A percentile compares a stretch with the other conserved stretches of the same genome.
Evolutionary conservation across 106 monocot genomes (phyloP).

Genomic region (Acanthochlamys bracteata): DNA sequence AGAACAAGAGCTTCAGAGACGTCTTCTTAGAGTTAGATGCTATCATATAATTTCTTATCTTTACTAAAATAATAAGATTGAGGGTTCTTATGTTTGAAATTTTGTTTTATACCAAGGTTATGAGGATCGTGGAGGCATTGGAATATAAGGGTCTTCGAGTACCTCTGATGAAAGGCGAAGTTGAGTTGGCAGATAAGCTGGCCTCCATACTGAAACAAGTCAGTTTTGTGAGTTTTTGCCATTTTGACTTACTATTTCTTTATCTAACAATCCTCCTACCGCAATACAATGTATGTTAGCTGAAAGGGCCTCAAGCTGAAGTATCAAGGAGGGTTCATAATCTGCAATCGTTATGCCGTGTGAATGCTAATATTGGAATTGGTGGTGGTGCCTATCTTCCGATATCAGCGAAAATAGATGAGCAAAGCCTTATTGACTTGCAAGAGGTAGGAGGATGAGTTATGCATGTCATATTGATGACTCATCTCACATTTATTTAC

Average conservation of each 20-base stretch:
- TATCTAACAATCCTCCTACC: no score
- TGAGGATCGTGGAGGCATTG: slow-evolving; percentile 89
- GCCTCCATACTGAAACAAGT: slow-evolving; percentile 59
- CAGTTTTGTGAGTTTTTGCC: no score
- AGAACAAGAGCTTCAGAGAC: slow-evolving; percentile 77
- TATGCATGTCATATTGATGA: no score
- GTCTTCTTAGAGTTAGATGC: slow-evolving; percentile 36
- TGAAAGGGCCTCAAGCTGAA: slow-evolving; percentile 71
- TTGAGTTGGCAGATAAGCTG: slow-evolving; percentile 49
- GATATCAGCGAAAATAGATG: slow-evolving; percentile 60
- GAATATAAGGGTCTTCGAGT: slow-evolving; percentile 71
- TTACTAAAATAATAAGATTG: neutral
- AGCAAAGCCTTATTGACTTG: slow-evolving; percentile 67
- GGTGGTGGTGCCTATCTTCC: slow-evolving; percentile 44
- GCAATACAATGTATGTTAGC: slow-evolving; percentile 33
- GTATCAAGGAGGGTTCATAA: slow-evolving; percentile 66
- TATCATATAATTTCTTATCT: neutral
- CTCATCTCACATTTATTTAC: no score
- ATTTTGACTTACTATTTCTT: slow-evolving; percentile 1
- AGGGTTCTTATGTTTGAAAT: neutral
- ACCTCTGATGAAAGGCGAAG: slow-evolving; percentile 75
- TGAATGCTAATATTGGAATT: slow-evolving; percentile 43
- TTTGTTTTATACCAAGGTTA: slow-evolving; percentile 35
- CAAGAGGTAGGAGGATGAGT: no score
- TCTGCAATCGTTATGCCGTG: slow-evolving; percentile 53